Percentiles rank a stretch among this genome's conserved stretches.
phyloP scores from a whole-genome alignment of 164 flowering plant genomes.

The Paratinospora sagittata region DNA sequence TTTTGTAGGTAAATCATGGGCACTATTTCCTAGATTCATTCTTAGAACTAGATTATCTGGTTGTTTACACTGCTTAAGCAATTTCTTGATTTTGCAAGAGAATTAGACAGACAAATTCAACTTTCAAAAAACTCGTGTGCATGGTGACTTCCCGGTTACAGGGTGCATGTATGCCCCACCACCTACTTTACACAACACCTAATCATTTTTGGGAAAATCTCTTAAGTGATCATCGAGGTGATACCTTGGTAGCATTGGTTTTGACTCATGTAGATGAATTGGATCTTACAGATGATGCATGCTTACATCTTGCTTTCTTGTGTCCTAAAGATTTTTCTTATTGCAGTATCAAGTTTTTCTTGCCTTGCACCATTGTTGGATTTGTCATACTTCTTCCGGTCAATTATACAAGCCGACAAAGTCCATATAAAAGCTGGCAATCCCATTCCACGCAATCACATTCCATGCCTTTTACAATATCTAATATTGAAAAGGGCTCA shows the following conservation, averaged over 20 bases:
- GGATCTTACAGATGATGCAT: background rate
- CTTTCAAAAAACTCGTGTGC: no score
- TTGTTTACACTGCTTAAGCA: no score
- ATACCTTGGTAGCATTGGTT: background rate
- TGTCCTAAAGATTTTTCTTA: background rate
- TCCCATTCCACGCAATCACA: slow-evolving; percentile 39
- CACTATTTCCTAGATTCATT: no score
- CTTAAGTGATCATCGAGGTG: background rate
- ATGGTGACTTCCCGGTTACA: no score
- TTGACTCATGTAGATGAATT: no score
- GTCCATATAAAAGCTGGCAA: slow-evolving; percentile 15
- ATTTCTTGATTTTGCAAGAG: no score
- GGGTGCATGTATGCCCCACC: no score
- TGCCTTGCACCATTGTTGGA: slow-evolving; percentile 57
- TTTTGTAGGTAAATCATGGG: no score
- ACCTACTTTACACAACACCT: no score
- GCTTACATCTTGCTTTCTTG: background rate
- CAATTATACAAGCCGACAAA: slow-evolving; percentile 42
- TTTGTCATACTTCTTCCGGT: slow-evolving; percentile 67
- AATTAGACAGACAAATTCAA: no score
- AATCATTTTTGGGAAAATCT: background rate
- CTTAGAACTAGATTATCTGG: no score
- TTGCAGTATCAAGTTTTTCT: slow-evolving; percentile 69
- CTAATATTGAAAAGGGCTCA: slow-evolving; percentile 64
- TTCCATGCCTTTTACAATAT: slow-evolving; percentile 43